A percentile compares a stretch with the other conserved stretches of the same genome.
phyloP scores from a whole-genome alignment of 2,329 filamentous ascomycete species.

The Ascochyta viciae-villosae region DNA sequence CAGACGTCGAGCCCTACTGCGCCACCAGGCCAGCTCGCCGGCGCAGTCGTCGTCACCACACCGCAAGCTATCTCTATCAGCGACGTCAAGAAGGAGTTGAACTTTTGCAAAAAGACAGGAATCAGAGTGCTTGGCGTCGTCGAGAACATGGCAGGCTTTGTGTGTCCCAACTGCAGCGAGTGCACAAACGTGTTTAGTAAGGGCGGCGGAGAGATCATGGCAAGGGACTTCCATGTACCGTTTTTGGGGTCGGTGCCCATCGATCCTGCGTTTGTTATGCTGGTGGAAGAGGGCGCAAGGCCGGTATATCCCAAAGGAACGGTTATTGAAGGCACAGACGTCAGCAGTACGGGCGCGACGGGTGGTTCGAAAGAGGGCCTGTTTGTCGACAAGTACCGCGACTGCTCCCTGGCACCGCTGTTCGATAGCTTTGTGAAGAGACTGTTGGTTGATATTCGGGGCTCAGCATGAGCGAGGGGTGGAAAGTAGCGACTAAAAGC shows the following conservation, averaged over 20 bases:
- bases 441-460: constrained; percentile 51
- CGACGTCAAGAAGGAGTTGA: constrained; percentile 93
- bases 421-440: constrained; percentile 70
- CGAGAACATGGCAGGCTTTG: constrained; percentile 95
- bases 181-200: constrained; percentile 94
- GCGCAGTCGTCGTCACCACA: constrained; percentile 93
- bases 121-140: constrained; percentile 85
- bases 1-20: constrained; percentile 25
- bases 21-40: constrained; percentile 71
- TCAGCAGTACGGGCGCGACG: constrained; percentile 32
- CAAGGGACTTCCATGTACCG: constrained; percentile 79
- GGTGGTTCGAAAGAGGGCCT: constrained; percentile 41
- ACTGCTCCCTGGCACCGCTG: constrained; percentile 73
- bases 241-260: constrained; percentile 91
- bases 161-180: constrained; percentile 78
- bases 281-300: constrained; percentile 77
- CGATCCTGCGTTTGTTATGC: constrained; percentile 86
- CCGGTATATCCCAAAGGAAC: constrained; percentile 76
- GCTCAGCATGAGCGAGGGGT: constrained; percentile 9
- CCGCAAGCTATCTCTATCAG: constrained; percentile 93
- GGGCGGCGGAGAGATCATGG: constrained; percentile 89
- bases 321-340: constrained; percentile 42
- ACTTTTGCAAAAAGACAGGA: constrained; percentile 86
- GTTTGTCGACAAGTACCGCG: constrained; percentile 74
- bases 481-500: not conserved